These are phyloP conservation scores for Manihot esculenta DNA, from an alignment of 441 rosid genomes.

Conservation along the genomic window DNA sequence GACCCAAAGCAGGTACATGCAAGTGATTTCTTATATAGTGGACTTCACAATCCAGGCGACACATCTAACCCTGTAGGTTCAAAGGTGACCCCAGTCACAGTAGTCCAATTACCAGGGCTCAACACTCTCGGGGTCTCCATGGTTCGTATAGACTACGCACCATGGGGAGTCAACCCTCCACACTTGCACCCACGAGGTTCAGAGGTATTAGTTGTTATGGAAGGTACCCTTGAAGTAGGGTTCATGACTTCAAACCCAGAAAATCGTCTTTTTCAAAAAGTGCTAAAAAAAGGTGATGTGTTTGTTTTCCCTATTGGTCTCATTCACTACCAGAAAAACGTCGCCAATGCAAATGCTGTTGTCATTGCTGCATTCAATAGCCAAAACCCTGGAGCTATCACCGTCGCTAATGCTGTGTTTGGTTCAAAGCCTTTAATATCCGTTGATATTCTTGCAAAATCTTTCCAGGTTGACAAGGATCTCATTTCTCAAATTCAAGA, in stretches of 20 bases:
- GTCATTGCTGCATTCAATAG: conserved; percentile 37
- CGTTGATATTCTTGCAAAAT: conserved; percentile 24
- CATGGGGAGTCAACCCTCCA: conserved; percentile 1
- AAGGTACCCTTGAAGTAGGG: conserved; percentile 37
- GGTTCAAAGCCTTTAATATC: conserved; percentile 27
- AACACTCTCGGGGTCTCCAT: conserved; percentile 13
- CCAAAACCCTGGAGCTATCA: conserved; percentile 37
- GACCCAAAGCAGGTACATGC: conserved; percentile 12
- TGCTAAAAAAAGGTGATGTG: conserved; percentile 31
- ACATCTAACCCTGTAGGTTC: conserved; percentile 6
- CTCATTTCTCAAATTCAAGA: conserved; percentile 14
- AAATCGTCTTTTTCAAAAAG: conserved; percentile 28
- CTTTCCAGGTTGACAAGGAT: conserved; percentile 27
- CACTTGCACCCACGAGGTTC: conserved; percentile 21
- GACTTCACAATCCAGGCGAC: conserved; percentile 5
- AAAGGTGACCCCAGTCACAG: conserved; percentile 1
- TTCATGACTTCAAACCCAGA: conserved; percentile 34
- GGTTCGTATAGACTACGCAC: conserved; percentile 12
- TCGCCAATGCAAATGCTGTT: conserved; percentile 5
- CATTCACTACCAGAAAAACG: conserved; percentile 31
- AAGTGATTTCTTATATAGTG: background rate
- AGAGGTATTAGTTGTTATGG: conserved; percentile 25
- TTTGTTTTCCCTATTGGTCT: conserved; percentile 47
- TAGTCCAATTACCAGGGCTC: conserved; percentile 3
- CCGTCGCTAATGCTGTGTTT: conserved; percentile 29